Evolutionary conservation across 257 asterid genomes (phyloP).

Genomic region (Thymus quinquecostatus): DNA sequence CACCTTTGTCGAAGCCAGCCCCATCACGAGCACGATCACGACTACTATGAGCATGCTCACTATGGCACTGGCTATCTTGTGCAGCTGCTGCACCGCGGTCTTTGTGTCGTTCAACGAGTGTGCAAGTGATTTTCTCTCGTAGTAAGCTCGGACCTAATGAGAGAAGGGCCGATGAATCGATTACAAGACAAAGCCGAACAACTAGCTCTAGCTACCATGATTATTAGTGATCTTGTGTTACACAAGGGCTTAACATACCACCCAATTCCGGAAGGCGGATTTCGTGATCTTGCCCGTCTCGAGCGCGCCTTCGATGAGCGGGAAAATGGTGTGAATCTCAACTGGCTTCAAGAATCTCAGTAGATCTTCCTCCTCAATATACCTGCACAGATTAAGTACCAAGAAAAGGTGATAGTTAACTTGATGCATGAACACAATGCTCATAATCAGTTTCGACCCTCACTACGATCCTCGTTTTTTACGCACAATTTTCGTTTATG

Average conservation of each 20-base stretch:
- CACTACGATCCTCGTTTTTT: too few relatives aligned
- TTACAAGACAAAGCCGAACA: neutral
- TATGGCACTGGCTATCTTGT: conserved; percentile 59
- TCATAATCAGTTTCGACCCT: too few relatives aligned
- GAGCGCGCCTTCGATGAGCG: conserved; percentile 66
- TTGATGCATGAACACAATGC: too few relatives aligned
- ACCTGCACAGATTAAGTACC: conserved; percentile 34
- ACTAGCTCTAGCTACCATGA: too few relatives aligned
- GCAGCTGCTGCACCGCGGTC: conserved; percentile 68
- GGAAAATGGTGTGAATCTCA: conserved; percentile 63
- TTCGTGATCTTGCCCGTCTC: conserved; percentile 67
- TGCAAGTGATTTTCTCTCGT: conserved; percentile 62
- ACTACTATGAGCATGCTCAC: conserved; percentile 47
- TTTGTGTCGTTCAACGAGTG: conserved; percentile 66
- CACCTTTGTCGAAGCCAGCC: conserved; percentile 54
- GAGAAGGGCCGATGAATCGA: neutral
- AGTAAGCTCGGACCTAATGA: conserved; percentile 58
- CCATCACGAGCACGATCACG: conserved; percentile 51
- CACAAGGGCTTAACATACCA: conserved; percentile 40
- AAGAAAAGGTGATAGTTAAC: neutral
- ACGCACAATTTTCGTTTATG: too few relatives aligned
- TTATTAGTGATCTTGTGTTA: too few relatives aligned
- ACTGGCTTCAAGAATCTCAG: conserved; percentile 55
- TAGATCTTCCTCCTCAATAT: conserved; percentile 64
- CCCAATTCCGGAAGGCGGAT: conserved; percentile 73